phyloP scores from a whole-genome alignment of 2,329 filamentous ascomycete genomes.

The Ophiocordyceps camponoti-floridani region DNA sequence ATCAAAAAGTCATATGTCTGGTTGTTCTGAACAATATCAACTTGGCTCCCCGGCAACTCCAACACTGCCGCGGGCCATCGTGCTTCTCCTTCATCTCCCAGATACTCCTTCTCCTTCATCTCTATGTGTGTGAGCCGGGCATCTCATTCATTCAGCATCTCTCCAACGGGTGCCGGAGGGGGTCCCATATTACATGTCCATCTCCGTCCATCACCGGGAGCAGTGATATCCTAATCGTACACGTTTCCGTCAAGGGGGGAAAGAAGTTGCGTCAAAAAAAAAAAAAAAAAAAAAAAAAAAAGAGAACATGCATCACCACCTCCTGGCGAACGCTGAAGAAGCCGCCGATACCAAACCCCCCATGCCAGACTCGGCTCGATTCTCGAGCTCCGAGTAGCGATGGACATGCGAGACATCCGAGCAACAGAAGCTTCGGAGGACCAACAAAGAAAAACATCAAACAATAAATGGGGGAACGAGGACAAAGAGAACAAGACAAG shows the following conservation, averaged over 20 bases:
- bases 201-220: slow-evolving; percentile 3
- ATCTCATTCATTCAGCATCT: slow-evolving; percentile 4
- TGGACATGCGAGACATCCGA: background rate
- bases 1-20: too few species aligned
- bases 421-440: background rate
- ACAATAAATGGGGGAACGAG: background rate
- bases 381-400: background rate
- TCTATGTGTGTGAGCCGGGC: slow-evolving; percentile 1
- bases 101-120: slow-evolving; percentile 4
- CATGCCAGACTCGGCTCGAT: background rate
- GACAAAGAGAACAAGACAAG: background rate
- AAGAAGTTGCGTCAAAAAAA: background rate
- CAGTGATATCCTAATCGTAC: slow-evolving; percentile 7
- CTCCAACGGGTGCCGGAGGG: slow-evolving; percentile 4
- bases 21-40: background rate
- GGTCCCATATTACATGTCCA: slow-evolving; percentile 4
- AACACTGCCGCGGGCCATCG: background rate
- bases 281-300: too few species aligned
- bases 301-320: background rate
- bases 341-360: background rate
- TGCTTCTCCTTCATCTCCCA: background rate
- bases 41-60: background rate
- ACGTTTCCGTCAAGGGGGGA: slow-evolving; percentile 1
- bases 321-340: background rate
- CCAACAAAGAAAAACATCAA: background rate